Conservation (phyloP, 2,329 filamentous ascomycete genomes). For the Karstenula rhodostoma region DNA sequence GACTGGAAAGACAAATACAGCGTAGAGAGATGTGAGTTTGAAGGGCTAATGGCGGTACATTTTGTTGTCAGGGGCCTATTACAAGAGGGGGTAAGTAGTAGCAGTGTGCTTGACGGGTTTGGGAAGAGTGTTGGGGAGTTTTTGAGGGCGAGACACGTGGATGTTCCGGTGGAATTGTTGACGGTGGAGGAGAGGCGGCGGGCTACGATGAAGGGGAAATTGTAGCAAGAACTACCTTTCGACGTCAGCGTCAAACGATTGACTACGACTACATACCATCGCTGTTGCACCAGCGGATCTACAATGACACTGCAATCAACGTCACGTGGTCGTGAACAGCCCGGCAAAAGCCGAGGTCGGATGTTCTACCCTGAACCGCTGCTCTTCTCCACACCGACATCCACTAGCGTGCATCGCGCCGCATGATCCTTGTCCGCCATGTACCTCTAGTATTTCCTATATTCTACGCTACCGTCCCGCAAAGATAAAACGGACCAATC, state of each 20-base stretch:
- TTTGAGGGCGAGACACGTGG: slow-evolving; percentile 30
- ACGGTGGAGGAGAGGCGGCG: slow-evolving; percentile 15
- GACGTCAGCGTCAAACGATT: not conserved
- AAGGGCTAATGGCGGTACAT: slow-evolving; percentile 47
- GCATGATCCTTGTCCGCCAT: slow-evolving; percentile 4
- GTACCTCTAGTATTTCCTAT: not conserved
- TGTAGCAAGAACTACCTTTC: not conserved
- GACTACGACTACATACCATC: not conserved
- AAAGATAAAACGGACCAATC: not conserved
- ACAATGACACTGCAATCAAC: not conserved
- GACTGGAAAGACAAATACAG: slow-evolving; percentile 23
- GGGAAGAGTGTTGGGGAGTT: slow-evolving; percentile 46
- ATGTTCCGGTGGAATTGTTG: slow-evolving; percentile 17
- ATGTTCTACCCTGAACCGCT: slow-evolving; percentile 2
- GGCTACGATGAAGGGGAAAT: slow-evolving; percentile 8
- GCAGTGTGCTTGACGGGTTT: slow-evolving; percentile 53
- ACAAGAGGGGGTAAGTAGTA: slow-evolving; percentile 52
- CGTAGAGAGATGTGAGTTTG: slow-evolving; percentile 24
- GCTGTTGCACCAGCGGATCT: not conserved
- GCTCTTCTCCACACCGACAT: slow-evolving; percentile 3
- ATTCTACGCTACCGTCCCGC: not conserved
- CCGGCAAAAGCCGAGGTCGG: slow-evolving; percentile 2
- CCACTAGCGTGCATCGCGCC: not conserved
- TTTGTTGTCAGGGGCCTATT: slow-evolving; percentile 56
- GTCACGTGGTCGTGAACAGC: slow-evolving; percentile 5